Evolutionary conservation across 2,329 filamentous ascomycete genomes (phyloP), one percentile per base, ranked within the genome.

Genomic region (Amauroascus verrucosus): DNA sequence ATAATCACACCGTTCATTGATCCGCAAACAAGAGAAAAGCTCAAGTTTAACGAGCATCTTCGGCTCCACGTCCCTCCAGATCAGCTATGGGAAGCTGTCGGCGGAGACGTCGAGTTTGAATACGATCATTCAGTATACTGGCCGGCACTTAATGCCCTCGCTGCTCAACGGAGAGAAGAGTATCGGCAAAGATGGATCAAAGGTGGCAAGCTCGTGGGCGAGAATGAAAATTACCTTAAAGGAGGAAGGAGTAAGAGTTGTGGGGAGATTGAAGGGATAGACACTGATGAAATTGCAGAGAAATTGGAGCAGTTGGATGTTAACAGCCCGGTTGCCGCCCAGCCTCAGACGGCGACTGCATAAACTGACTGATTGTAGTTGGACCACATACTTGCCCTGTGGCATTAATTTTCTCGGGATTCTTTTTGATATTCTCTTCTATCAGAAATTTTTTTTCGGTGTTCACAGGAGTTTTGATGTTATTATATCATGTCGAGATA

Each of bases 41-140:
- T 98, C 74, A 94, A 93, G 74, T 96, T 95, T 78, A 96, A 97
- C 75, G 89, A 95, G 69, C 86, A 94, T 65, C 83, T 95, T 75
- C 78, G 78, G 61, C 76, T 86, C 60, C 88, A 89, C 67, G 85
- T 98, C 18, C 89, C 89, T 4, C 71, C 82, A 6, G 77, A 84
- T 63, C 91, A 97, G 67, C 80, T 98, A 51, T 86, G 88, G 83
- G 84, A 82, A 62, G 77, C 83, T 54, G 83, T 86, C 63, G 83
- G 84, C 46, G 91, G 93, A 54, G 79, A 87, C 48, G 79, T 95
- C 57, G 80, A 90, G 56, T 97, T 98, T 66, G 84, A 88, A 63
- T 98, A 98, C 68, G 86, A 95, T 64, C 93, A 98, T 71, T 72
- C 77, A 1, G 70, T 76, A 14, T 98, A 96, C 76, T 98, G 93